Evolutionary conservation across 495 filamentous ascomycete species (phyloP).

Genomic region (Xylaria cubensis): DNA sequence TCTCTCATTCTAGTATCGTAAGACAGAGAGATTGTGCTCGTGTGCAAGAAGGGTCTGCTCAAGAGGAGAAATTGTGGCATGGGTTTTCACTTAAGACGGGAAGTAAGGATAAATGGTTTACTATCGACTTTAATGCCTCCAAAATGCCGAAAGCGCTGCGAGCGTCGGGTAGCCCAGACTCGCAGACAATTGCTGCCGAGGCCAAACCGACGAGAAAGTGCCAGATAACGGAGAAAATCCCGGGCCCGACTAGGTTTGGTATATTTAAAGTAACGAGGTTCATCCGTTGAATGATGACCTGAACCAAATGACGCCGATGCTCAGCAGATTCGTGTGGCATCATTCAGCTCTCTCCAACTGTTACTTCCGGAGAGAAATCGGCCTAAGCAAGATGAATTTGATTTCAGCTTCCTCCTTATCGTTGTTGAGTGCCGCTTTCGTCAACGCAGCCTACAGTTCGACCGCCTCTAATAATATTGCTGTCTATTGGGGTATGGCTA

Average conservation of each 20-base stretch:
- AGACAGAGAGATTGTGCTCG: neutral
- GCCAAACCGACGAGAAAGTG: too few species aligned
- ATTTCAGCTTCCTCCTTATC: neutral
- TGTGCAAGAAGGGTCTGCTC: neutral
- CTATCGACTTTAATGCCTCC: slow-evolving; percentile 17
- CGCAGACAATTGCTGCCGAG: neutral
- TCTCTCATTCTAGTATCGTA: neutral
- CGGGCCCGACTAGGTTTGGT: neutral
- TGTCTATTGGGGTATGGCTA: slow-evolving; percentile 61
- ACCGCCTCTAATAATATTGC: slow-evolving; percentile 62
- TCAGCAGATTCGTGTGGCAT: neutral
- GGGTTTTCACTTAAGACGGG: neutral
- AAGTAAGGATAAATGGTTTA: slow-evolving; percentile 1
- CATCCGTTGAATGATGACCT: neutral
- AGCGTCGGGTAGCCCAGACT: neutral
- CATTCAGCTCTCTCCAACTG: neutral
- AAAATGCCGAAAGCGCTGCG: neutral
- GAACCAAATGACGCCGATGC: neutral
- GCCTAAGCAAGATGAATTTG: neutral
- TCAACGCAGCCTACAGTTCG: slow-evolving; percentile 54
- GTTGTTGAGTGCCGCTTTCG: neutral
- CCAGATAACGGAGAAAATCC: neutral
- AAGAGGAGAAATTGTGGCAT: neutral
- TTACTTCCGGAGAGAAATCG: neutral
- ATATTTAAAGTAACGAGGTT: neutral